Base-by-base conservation (phyloP, 2,329 filamentous ascomycete genomes). In the Saccharata proteae region DNA sequence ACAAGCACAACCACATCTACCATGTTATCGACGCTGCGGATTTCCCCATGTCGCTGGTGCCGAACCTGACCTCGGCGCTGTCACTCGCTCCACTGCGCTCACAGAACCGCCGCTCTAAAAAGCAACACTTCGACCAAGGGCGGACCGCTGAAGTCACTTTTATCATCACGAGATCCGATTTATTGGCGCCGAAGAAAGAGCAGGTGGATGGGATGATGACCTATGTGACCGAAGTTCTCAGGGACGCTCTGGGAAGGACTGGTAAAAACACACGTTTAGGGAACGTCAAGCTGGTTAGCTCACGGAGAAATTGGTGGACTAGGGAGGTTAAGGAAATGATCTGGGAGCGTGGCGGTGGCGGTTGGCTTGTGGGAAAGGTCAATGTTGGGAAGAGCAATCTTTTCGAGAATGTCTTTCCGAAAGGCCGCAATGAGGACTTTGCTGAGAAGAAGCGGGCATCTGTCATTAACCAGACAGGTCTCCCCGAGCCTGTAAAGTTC, bases 281-380 rank as follows among this genome's bases (percentile, higher is more conserved):
- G 0, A 94, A 93, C 46, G 64, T 96, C 8, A 69, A 71, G 40
- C 84, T 84, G 49, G 85, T 98, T 24, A 94, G 86, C 47, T 75
- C 88, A 7, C 80, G 80, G 48, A 68, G 82, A 36, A 71, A 71
- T 7, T 98, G 92, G 90, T 94, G 88, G 83, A 93, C 86, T 0
- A 80, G 71, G 42, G 65, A 80, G 29, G 61, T 98, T 34, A 93
- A 83, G 53, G 77, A 93, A 43, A 78, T 86, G 28, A 85, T 98
- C 27, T 86, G 76, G 69, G 61, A 75, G 25, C 72, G 82, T 29
- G 85, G 84, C 4, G 88, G 88, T 4, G 90, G 77, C 11, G 78
- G 81, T 11, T 98, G 90, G 88, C 77, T 98, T 65, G 80, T 98
- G 3, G 90, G 90, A n/a, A 96, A 93, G 55, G 84, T 85, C 40